Percentiles rank a stretch among this genome's conserved stretches.
phyloP scores from a whole-genome alignment of 2,329 filamentous ascomycete genomes.

The Grosmannia serpens region DNA sequence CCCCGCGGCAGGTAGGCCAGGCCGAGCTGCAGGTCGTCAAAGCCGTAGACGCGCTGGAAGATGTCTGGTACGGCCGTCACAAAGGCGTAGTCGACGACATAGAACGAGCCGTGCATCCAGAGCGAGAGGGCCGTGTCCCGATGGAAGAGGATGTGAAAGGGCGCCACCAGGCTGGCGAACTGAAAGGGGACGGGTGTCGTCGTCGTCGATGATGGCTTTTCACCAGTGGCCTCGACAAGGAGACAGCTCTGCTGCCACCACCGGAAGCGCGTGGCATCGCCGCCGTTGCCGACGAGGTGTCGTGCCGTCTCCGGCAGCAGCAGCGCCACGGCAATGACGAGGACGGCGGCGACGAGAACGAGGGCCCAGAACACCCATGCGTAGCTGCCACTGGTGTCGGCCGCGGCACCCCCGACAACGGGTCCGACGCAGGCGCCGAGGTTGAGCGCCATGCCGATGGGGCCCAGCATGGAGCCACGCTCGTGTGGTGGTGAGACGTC shows the following conservation, averaged over 20 bases:
- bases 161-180: conserved; percentile 33
- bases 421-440: conserved; percentile 23
- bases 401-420: conserved; percentile 2
- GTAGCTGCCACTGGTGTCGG: conserved; percentile 34
- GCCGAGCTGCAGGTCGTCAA: conserved; percentile 32
- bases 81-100: conserved; percentile 30
- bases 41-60: conserved; percentile 15
- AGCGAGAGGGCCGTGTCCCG: conserved; percentile 41
- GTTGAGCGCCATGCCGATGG: conserved; percentile 41
- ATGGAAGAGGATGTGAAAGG: conserved; percentile 34
- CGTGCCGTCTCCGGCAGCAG: conserved; percentile 39
- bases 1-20: conserved; percentile 38
- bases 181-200: conserved; percentile 21
- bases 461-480: conserved; percentile 56
- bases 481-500: conserved; percentile 55
- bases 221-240: conserved; percentile 17
- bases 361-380: conserved; percentile 56
- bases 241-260: conserved; percentile 14
- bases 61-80: neutral
- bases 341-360: conserved; percentile 34
- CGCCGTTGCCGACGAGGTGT: conserved; percentile 33
- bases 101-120: conserved; percentile 24
- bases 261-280: conserved; percentile 29
- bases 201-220: neutral
- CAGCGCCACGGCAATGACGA: conserved; percentile 36